Evolutionary conservation across 2,329 filamentous ascomycete genomes (phyloP).

Genomic region (Metarhizium humberi): DNA sequence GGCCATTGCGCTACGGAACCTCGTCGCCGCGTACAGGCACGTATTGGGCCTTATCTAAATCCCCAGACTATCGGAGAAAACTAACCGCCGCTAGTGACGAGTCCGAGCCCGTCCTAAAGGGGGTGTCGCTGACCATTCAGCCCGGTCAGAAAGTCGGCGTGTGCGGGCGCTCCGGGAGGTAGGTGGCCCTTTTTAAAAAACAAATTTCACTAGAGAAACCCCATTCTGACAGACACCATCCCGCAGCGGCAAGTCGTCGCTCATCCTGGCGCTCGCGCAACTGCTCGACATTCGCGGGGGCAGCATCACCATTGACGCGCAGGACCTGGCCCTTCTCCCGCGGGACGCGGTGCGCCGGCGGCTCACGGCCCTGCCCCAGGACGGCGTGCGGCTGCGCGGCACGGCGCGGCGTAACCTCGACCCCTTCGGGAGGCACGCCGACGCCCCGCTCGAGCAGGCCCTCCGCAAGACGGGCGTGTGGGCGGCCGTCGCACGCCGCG

Average conservation of each 20-base stretch:
- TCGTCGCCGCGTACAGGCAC: constrained; percentile 19
- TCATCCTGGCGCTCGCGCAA: constrained; percentile 36
- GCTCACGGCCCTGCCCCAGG: constrained; percentile 38
- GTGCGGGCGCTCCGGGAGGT: constrained; percentile 38
- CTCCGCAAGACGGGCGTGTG: constrained; percentile 34
- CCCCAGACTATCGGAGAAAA: too few species aligned
- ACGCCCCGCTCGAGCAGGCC: constrained; percentile 29
- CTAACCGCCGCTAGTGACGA: constrained; percentile 7
- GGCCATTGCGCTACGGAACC: constrained; percentile 15
- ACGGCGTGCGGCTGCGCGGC: constrained; percentile 35
- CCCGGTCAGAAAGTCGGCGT: constrained; percentile 38
- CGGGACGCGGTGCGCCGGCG: constrained; percentile 32
- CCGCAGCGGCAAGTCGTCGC: constrained; percentile 39
- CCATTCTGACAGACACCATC: too few species aligned
- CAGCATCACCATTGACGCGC: constrained; percentile 32
- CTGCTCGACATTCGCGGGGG: constrained; percentile 32
- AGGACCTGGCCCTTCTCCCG: constrained; percentile 30
- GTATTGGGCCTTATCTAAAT: neutral
- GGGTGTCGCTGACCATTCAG: constrained; percentile 12
- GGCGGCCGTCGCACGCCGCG: constrained; percentile 24
- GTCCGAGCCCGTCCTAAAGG: constrained; percentile 6
- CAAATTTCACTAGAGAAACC: neutral
- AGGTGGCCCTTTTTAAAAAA: neutral
- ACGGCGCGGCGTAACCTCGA: constrained; percentile 38
- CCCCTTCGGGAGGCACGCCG: constrained; percentile 18